phyloP scores from a whole-genome alignment of 2,329 filamentous ascomycete species.

The Myriosclerotinia scirpicola region DNA sequence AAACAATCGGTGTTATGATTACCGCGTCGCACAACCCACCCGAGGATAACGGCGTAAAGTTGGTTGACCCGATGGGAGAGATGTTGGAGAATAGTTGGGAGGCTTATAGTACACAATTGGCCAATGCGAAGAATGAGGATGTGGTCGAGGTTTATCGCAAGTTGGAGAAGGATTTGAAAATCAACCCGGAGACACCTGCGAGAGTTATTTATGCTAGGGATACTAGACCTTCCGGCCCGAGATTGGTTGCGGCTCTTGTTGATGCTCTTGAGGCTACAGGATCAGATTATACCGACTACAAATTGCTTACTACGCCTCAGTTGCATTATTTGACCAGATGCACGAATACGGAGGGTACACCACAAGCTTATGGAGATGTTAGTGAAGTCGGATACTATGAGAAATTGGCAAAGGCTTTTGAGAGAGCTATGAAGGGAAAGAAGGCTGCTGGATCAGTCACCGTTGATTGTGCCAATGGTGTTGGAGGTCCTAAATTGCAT shows the following conservation, averaged over 20 bases:
- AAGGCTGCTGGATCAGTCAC: slow-evolving; percentile 73
- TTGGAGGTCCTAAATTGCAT: slow-evolving; percentile 85
- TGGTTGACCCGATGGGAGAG: slow-evolving; percentile 96
- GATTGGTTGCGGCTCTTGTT: slow-evolving; percentile 74
- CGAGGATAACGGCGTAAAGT: slow-evolving; percentile 87
- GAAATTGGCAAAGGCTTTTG: slow-evolving; percentile 84
- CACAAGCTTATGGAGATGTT: slow-evolving; percentile 82
- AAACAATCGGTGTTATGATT: slow-evolving; percentile 95
- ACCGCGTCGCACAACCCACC: slow-evolving; percentile 92
- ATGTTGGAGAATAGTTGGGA: slow-evolving; percentile 99
- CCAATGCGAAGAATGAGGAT: slow-evolving; percentile 78
- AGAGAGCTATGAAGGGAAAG: slow-evolving; percentile 74
- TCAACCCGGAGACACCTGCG: slow-evolving; percentile 68
- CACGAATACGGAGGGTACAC: slow-evolving; percentile 86
- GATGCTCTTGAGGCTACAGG: slow-evolving; percentile 76
- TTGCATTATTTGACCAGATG: slow-evolving; percentile 95
- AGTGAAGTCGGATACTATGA: slow-evolving; percentile 94
- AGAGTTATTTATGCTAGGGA: slow-evolving; percentile 89
- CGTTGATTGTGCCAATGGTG: slow-evolving; percentile 95
- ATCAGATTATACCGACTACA: slow-evolving; percentile 78
- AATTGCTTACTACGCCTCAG: slow-evolving; percentile 94
- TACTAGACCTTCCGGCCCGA: slow-evolving; percentile 87
- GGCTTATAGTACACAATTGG: slow-evolving; percentile 79
- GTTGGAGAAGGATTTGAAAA: slow-evolving; percentile 72
- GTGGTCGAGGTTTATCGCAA: slow-evolving; percentile 75